Evolutionary conservation across 192 early-diverging fungal genomes (phyloP), one percentile per base, ranked within the genome.

Genomic region (Borealophlyctis nickersoniae): DNA sequence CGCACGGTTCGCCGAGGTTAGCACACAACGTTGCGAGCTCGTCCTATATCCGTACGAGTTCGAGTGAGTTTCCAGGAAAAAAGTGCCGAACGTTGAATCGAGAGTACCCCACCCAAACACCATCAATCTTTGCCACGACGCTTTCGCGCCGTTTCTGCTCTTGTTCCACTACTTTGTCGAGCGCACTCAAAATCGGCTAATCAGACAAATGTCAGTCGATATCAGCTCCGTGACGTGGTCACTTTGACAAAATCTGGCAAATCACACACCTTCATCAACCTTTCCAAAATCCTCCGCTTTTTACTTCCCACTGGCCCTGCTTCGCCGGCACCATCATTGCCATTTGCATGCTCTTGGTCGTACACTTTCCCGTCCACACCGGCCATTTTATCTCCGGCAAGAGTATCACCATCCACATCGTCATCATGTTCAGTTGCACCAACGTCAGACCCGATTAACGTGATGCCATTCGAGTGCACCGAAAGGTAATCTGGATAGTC

Each of bases 101-200:
- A n/a, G n/a, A n/a, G n/a, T n/a, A n/a, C n/a, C n/a, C n/a, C n/a
- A n/a, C n/a, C n/a, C n/a, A n/a, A n/a, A 69, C 58, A 13, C 19
- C 14, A 5, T 35, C 22, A 30, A 69, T 62, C 3, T 48, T 28
- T 13, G 14, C 24, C 3, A 63, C 9, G 2, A 69, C 60, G 24
- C 11, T 14, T 13, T 52, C 55, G 23, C 66, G 14, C 4, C 66
- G 45, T 0, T 7, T 26, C 0, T 26, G 14, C 55, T 69, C 66
- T 24, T 69, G 36, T 22, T 30, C 7, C 24, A 69, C 36, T 30
- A 69, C 51, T 0, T 13, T 4, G 52, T 60, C 52, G 9, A 69
- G 58, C 49, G 16, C 45, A 5, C 58, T 0, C 4, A 69, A 61
- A 30, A 69, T 69, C 9, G 66, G 66, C 66, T 67, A 45, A 13